These are phyloP conservation scores for Raphidocelis subcapitata DNA, from an alignment of 139 green algal species.

Conservation along the genomic window DNA sequence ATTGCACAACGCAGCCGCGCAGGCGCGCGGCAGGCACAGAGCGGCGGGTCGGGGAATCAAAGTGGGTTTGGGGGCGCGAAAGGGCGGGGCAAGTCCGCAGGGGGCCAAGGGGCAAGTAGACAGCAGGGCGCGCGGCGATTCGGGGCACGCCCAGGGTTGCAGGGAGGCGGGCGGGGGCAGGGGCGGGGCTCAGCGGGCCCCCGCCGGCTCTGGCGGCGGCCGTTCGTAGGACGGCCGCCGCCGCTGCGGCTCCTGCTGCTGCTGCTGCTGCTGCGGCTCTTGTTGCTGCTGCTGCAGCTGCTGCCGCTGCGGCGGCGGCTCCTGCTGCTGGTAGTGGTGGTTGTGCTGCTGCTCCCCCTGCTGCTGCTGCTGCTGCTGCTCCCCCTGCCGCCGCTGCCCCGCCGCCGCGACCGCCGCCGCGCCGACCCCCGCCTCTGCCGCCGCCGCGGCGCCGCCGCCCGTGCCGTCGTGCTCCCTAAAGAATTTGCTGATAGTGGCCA, in stretches of 20 bases:
- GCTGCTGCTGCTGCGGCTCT: background rate
- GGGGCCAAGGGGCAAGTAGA: no score
- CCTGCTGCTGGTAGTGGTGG: background rate
- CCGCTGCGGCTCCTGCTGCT: background rate
- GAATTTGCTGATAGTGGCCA: conserved; percentile 18
- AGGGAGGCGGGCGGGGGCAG: no score
- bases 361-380: background rate
- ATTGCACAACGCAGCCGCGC: no score
- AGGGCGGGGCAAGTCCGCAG: no score
- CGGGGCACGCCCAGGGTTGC: no score
- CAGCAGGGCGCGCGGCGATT: no score
- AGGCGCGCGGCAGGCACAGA: no score
- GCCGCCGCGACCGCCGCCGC: background rate
- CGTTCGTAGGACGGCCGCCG: background rate
- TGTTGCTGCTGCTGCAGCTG: background rate
- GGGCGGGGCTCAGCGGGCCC: no score
- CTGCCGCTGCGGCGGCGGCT: background rate
- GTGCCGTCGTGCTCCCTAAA: conserved; percentile 5
- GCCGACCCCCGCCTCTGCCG: conserved; percentile 1
- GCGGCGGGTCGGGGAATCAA: no score
- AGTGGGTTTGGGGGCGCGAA: no score
- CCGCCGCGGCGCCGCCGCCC: background rate
- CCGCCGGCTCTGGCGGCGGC: background rate
- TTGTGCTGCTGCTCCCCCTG: no score
- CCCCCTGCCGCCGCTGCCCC: background rate